These are phyloP conservation scores for Rhodocollybia butyracea DNA, from an alignment of 768 basidiomycete species.

Conservation along the genomic window DNA sequence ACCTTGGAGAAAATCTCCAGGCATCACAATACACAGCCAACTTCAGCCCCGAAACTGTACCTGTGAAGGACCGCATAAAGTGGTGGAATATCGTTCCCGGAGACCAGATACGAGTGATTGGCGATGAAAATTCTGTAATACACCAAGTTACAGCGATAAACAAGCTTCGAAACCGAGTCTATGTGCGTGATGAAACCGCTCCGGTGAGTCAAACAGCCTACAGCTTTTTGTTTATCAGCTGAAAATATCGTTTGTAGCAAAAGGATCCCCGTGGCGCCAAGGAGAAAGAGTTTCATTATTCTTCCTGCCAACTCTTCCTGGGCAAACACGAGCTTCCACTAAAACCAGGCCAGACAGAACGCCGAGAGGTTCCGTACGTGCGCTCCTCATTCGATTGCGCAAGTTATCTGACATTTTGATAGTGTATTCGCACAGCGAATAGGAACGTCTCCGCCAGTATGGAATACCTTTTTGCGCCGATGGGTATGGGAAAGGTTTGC, in stretches of 20 bases:
- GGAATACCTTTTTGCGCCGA: constrained; percentile 49
- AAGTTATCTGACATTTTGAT: constrained; percentile 1
- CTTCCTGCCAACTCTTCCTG: constrained; percentile 75
- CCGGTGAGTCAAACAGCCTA: constrained; percentile 32
- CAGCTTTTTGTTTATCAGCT: constrained; percentile 2
- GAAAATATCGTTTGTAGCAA: neutral
- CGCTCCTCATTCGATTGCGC: constrained; percentile 7
- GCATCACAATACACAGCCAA: constrained; percentile 40
- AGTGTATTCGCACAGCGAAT: constrained; percentile 81
- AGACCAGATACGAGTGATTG: constrained; percentile 69
- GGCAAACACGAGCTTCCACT: constrained; percentile 60
- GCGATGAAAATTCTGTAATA: constrained; percentile 55
- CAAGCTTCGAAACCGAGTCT: constrained; percentile 65
- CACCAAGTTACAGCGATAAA: constrained; percentile 76
- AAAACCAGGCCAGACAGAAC: constrained; percentile 28
- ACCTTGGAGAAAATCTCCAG: constrained; percentile 49
- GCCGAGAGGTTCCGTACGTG: constrained; percentile 44
- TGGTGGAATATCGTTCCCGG: constrained; percentile 89
- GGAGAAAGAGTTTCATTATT: constrained; percentile 65
- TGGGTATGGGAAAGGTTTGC: constrained; percentile 77
- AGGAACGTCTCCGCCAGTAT: constrained; percentile 56
- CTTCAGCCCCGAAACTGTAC: constrained; percentile 48
- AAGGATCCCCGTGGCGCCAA: constrained; percentile 19
- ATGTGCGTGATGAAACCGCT: constrained; percentile 37
- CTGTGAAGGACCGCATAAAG: constrained; percentile 69